phyloP scores from a whole-genome alignment of 495 filamentous ascomycete species.

The Parmelia sp. region DNA sequence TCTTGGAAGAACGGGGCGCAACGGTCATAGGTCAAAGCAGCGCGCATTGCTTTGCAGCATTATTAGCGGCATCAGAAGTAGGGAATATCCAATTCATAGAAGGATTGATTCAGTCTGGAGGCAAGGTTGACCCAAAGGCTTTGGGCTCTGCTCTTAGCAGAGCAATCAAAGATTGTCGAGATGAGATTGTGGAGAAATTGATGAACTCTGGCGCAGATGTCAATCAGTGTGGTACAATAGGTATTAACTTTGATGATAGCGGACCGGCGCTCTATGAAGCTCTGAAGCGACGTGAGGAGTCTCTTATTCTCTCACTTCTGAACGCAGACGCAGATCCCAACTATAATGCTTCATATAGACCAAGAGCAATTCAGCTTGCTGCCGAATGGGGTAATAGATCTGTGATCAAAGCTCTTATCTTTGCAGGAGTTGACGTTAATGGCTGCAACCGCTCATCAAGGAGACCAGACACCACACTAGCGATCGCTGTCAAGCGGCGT shows the following conservation, averaged over 20 bases:
- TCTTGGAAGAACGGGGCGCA: neutral
- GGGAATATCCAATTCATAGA: neutral
- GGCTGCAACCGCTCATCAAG: no score
- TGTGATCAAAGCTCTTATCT: neutral
- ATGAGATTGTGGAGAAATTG: neutral
- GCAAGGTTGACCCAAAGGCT: neutral
- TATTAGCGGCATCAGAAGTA: neutral
- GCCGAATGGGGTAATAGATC: neutral
- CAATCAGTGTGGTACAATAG: neutral
- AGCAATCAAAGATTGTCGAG: neutral
- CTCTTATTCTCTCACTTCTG: neutral
- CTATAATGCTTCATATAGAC: neutral
- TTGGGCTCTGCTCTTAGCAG: neutral
- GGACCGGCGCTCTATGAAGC: neutral
- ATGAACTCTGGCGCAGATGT: slow-evolving; percentile 4
- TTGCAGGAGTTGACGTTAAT: slow-evolving; percentile 2
- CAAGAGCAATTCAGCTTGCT: neutral
- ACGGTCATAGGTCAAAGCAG: neutral
- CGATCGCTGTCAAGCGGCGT: neutral
- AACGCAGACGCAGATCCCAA: neutral
- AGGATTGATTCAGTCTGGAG: neutral
- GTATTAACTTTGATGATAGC: neutral
- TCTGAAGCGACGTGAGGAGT: neutral
- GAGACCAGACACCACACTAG: neutral
- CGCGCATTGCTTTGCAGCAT: neutral